phyloP scores from a whole-genome alignment of 345 rosid genomes.

The Barbarea vulgaris region DNA sequence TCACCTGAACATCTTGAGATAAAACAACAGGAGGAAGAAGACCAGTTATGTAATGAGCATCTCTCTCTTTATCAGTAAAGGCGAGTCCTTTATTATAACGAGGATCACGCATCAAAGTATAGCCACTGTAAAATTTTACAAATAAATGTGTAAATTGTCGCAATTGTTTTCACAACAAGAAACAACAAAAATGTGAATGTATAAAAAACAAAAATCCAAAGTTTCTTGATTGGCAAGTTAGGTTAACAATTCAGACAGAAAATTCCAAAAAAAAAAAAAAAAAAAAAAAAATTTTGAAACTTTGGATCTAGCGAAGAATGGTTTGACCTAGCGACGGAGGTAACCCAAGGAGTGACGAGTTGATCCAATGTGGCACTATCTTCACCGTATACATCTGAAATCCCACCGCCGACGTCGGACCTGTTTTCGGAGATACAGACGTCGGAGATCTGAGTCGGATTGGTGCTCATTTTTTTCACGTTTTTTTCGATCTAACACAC shows the following conservation, averaged over 20 bases:
- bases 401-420: conserved; percentile 39
- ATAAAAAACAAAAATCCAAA: background rate
- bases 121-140: conserved; percentile 53
- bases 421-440: conserved; percentile 4
- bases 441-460: conserved; percentile 26
- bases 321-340: conserved; percentile 38
- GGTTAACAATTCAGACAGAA: background rate
- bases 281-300: background rate
- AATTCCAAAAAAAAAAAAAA: too few relatives aligned
- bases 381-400: conserved; percentile 39
- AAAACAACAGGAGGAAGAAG: conserved; percentile 80
- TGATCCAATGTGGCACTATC: conserved; percentile 41
- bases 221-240: background rate
- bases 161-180: conserved; percentile 24
- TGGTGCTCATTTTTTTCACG: conserved; percentile 13
- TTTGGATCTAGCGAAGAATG: conserved; percentile 6
- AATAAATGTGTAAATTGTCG: background rate
- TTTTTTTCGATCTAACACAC: background rate
- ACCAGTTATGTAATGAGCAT: conserved; percentile 89
- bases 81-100: conserved; percentile 92
- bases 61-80: conserved; percentile 81
- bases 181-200: background rate
- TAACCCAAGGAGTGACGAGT: conserved; percentile 44
- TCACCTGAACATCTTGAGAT: conserved; percentile 91
- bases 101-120: conserved; percentile 81